phyloP scores from a whole-genome alignment of 441 rosid species.

The Adansonia gregorii region DNA sequence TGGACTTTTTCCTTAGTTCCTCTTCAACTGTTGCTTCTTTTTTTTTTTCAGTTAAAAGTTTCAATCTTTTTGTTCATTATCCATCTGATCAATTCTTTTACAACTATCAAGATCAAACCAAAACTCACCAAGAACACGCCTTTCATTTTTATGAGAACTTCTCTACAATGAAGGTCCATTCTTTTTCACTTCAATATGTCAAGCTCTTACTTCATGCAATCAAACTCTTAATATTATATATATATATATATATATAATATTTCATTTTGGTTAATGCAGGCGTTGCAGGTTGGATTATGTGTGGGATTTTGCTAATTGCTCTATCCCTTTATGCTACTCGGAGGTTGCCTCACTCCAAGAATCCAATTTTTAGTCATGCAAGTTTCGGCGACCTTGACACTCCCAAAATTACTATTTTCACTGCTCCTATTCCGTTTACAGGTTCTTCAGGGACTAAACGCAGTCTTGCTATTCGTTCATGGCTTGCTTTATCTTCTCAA shows the following conservation, averaged over 20 bases:
- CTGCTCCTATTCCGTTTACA: slow-evolving; percentile 53
- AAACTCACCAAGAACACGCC: slow-evolving; percentile 18
- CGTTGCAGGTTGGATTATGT: slow-evolving; percentile 39
- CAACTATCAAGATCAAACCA: background rate
- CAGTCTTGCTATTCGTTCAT: slow-evolving; percentile 61
- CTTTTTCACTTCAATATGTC: background rate
- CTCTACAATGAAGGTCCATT: slow-evolving; percentile 21
- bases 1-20: slow-evolving; percentile 28
- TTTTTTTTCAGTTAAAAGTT: slow-evolving; percentile 58
- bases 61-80: slow-evolving; percentile 27
- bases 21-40: slow-evolving; percentile 34
- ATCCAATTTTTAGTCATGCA: slow-evolving; percentile 25
- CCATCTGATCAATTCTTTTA: background rate
- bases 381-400: slow-evolving; percentile 14
- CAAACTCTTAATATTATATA: background rate
- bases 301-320: slow-evolving; percentile 67
- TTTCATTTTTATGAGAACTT: slow-evolving; percentile 12
- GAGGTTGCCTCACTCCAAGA: slow-evolving; percentile 45
- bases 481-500: slow-evolving; percentile 78
- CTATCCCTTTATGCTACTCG: slow-evolving; percentile 78
- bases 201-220: background rate
- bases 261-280: slow-evolving; percentile 5
- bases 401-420: slow-evolving; percentile 67
- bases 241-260: background rate
- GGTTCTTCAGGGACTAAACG: slow-evolving; percentile 55